phyloP scores from a whole-genome alignment of 2,329 filamentous ascomycete genomes.

The Rutstroemia sp. region DNA sequence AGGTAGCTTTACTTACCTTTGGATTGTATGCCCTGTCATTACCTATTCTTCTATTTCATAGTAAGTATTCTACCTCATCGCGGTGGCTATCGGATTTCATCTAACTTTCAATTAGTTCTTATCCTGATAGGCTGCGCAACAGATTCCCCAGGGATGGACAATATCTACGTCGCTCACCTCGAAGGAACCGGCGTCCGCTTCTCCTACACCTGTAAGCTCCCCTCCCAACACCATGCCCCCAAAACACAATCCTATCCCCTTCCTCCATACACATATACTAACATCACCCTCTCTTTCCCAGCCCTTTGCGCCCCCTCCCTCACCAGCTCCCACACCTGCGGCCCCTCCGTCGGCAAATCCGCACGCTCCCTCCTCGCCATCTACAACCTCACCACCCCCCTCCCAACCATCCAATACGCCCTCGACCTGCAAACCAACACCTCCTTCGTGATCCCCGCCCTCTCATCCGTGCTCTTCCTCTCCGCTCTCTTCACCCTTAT shows the following conservation, averaged over 20 bases:
- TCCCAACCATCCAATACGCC: neutral
- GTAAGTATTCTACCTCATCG: neutral
- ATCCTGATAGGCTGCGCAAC: neutral
- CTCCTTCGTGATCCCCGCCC: neutral
- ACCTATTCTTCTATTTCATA: conserved; percentile 1
- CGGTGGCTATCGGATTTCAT: neutral
- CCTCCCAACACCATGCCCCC: neutral
- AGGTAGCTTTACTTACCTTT: neutral
- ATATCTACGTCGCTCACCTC: neutral
- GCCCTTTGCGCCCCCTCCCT: neutral
- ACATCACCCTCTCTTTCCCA: neutral
- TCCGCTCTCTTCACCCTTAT: neutral
- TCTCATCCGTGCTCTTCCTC: neutral
- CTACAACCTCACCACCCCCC: neutral
- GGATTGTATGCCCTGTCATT: neutral
- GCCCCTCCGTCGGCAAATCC: neutral
- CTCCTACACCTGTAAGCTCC: conserved; percentile 3
- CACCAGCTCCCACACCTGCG: neutral
- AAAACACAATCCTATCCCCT: neutral
- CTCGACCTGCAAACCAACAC: neutral
- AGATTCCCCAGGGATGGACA: conserved; percentile 1
- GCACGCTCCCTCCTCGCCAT: neutral
- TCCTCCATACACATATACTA: neutral
- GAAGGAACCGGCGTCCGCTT: neutral
- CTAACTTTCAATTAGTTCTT: neutral